Evolutionary conservation across 1,139 yeast genomes (phyloP).

Genomic region (Geotrichum macrosporum): DNA sequence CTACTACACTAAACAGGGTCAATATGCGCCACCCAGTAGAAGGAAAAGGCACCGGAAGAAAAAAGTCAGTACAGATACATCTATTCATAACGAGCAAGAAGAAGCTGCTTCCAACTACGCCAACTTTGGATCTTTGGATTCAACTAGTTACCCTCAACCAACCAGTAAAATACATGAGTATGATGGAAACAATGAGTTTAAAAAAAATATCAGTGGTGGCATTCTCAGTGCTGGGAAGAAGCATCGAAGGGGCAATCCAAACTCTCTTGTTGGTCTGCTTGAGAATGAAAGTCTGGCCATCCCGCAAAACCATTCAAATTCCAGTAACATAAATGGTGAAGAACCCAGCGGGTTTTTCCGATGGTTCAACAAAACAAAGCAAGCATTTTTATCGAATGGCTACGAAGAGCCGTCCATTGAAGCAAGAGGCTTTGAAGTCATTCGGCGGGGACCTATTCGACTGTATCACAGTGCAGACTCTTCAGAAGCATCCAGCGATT

Average conservation of each 20-base stretch:
- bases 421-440: constrained; percentile 30
- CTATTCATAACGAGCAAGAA: background rate
- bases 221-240: too few species aligned
- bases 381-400: background rate
- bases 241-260: constrained; percentile 18
- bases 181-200: background rate
- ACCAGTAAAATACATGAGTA: background rate
- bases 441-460: constrained; percentile 30
- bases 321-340: background rate
- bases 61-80: background rate
- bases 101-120: background rate
- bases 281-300: constrained; percentile 7
- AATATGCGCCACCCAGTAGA: constrained; percentile 3
- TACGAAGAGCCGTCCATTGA: constrained; percentile 5
- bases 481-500: background rate
- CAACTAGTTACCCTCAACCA: background rate
- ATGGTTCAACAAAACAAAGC: background rate
- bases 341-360: background rate
- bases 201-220: constrained; percentile 6
- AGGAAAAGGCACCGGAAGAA: constrained; percentile 12
- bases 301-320: too few species aligned
- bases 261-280: constrained; percentile 20
- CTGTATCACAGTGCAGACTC: constrained; percentile 19
- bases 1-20: constrained; percentile 30
- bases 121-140: constrained; percentile 3